Percentiles rank a stretch among this genome's conserved stretches.
Conservation (phyloP, 2,329 filamentous ascomycete genomes). For the Westerdykella aurantiaca region DNA sequence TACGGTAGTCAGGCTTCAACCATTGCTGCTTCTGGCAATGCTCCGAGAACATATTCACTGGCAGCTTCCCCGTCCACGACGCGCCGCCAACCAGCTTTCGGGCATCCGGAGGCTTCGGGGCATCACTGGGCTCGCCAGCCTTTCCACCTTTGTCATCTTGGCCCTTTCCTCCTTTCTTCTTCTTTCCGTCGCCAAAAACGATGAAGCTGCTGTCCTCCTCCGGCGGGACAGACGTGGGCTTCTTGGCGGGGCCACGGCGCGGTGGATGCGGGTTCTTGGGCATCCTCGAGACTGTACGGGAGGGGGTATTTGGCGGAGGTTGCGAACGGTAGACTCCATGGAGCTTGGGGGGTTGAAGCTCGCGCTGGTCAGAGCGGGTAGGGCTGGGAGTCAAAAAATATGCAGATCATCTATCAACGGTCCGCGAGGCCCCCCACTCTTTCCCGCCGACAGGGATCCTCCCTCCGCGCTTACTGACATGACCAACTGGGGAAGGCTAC, state of each 20-base stretch:
- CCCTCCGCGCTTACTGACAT: too few relatives aligned
- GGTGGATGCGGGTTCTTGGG: conserved; percentile 47
- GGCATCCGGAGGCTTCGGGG: conserved; percentile 55
- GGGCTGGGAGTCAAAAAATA: too few relatives aligned
- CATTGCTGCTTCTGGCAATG: conserved; percentile 95
- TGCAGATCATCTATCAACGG: too few relatives aligned
- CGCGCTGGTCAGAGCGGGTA: not conserved
- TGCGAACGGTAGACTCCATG: not conserved
- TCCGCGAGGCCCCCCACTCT: too few relatives aligned
- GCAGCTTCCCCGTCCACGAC: conserved; percentile 96
- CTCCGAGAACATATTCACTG: conserved; percentile 87
- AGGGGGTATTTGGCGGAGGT: not conserved
- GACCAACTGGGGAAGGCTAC: too few relatives aligned
- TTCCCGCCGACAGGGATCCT: too few relatives aligned
- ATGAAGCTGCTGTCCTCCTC: conserved; percentile 47
- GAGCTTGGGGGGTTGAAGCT: not conserved
- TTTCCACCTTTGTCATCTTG: conserved; percentile 29
- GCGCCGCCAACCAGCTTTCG: conserved; percentile 83
- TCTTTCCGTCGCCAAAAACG: conserved; percentile 44
- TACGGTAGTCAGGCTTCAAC: conserved; percentile 88
- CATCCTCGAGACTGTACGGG: conserved; percentile 29
- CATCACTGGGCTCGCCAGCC: conserved; percentile 26
- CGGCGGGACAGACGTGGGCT: conserved; percentile 38
- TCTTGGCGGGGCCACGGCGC: conserved; percentile 33
- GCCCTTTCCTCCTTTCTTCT: conserved; percentile 37